Conservation (phyloP, 805 yeast genomes). For the Candida sphagnicola region DNA sequence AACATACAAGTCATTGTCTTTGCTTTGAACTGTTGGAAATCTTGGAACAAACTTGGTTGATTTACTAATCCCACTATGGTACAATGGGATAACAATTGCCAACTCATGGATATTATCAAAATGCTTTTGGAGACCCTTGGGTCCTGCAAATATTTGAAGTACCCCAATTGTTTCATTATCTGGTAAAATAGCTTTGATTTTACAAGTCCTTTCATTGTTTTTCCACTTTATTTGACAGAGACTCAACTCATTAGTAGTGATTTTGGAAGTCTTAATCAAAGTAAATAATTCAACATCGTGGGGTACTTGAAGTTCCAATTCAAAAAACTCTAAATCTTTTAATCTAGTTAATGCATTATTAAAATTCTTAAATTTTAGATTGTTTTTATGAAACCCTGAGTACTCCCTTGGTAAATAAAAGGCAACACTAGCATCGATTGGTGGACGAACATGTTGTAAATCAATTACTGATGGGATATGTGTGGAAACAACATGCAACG, state of each 20-base stretch:
- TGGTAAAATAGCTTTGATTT: conserved; percentile 80
- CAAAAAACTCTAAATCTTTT: conserved; percentile 72
- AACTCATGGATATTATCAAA: conserved; percentile 61
- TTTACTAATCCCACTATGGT: conserved; percentile 64
- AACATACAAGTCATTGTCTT: conserved; percentile 73
- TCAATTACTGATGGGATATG: conserved; percentile 79
- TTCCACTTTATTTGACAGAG: conserved; percentile 79
- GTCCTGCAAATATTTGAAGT: conserved; percentile 70
- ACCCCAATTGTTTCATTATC: conserved; percentile 64
- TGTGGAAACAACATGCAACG: conserved; percentile 70
- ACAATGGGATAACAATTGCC: conserved; percentile 68
- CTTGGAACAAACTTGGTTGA: conserved; percentile 66
- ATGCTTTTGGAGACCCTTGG: conserved; percentile 54
- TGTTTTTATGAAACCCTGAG: conserved; percentile 67
- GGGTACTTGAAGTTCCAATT: conserved; percentile 72
- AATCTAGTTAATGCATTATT: conserved; percentile 74
- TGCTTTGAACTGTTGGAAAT: conserved; percentile 67
- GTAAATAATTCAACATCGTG: conserved; percentile 64
- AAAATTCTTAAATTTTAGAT: conserved; percentile 56
- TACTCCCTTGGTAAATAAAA: conserved; percentile 82
- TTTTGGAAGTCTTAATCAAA: conserved; percentile 49
- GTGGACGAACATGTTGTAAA: conserved; percentile 84
- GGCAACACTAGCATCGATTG: conserved; percentile 73
- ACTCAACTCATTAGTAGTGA: conserved; percentile 48
- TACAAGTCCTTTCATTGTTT: conserved; percentile 57